Conservation (phyloP, 1,139 yeast species). For the Sporopachydermia cereana region DNA sequence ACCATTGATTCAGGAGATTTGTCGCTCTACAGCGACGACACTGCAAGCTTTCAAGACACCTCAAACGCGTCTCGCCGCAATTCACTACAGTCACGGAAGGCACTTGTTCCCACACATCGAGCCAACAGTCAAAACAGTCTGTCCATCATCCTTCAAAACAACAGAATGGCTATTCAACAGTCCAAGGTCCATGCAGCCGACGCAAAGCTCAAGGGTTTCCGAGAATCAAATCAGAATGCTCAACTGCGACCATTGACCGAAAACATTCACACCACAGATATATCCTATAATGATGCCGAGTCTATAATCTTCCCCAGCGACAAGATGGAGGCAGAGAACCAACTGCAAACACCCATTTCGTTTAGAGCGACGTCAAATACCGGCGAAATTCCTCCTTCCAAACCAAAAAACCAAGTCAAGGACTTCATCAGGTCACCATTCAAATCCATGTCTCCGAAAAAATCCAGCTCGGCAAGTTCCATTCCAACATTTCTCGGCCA, state of each 20-base stretch:
- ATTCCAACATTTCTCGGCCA: not conserved
- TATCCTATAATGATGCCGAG: not conserved
- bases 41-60: not conserved
- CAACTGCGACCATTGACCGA: constrained; percentile 2
- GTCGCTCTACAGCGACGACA: not conserved
- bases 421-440: too few relatives aligned
- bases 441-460: not conserved
- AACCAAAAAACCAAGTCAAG: too few relatives aligned
- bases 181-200: not conserved
- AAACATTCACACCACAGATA: not conserved
- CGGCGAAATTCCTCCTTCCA: too few relatives aligned
- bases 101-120: not conserved
- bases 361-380: not conserved
- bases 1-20: constrained; percentile 5
- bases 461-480: not conserved
- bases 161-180: constrained; percentile 2
- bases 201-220: not conserved
- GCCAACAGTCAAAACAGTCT: constrained; percentile 1
- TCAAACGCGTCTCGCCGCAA: not conserved
- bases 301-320: not conserved
- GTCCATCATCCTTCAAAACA: not conserved
- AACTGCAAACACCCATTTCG: not conserved
- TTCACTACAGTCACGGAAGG: not conserved
- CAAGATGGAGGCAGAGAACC: not conserved
- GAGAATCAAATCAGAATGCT: not conserved